Evolutionary conservation across 1,284 basidiomycete genomes (phyloP).

Genomic region (Heliocybe sulcata): DNA sequence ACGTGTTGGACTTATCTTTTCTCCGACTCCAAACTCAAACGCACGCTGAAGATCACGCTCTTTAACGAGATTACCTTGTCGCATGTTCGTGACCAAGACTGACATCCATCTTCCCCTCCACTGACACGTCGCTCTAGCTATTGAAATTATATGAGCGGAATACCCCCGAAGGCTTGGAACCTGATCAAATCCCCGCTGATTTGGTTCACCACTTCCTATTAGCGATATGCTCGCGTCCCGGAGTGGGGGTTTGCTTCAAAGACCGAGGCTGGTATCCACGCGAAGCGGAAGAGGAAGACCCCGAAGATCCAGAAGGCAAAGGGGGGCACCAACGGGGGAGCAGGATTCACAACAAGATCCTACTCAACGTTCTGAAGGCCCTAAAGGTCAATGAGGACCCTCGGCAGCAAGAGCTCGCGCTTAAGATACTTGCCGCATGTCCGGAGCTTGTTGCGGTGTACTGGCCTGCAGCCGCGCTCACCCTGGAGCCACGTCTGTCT

Average conservation of each 20-base stretch:
- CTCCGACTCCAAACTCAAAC: conserved; percentile 61
- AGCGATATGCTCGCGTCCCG: conserved; percentile 79
- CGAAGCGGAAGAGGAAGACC: conserved; percentile 31
- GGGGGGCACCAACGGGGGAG: conserved; percentile 23
- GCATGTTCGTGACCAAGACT: conserved; percentile 45
- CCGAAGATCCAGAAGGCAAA: conserved; percentile 25
- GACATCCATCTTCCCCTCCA: not conserved
- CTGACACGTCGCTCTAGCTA: conserved; percentile 34
- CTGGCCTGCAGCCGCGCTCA: conserved; percentile 69
- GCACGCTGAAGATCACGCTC: conserved; percentile 58
- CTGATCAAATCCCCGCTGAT: conserved; percentile 63
- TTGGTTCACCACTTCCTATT: conserved; percentile 85
- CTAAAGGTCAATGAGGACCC: conserved; percentile 81
- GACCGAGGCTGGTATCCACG: conserved; percentile 91
- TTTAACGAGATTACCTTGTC: conserved; percentile 59
- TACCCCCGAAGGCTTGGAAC: conserved; percentile 40
- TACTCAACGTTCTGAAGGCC: conserved; percentile 67
- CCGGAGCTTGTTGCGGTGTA: conserved; percentile 85
- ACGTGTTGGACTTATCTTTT: conserved; percentile 63
- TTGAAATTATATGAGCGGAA: conserved; percentile 61
- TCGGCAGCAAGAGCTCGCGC: conserved; percentile 78
- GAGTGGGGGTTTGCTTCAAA: conserved; percentile 81
- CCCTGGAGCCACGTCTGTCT: conserved; percentile 81
- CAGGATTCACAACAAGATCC: conserved; percentile 80
- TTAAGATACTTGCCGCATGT: conserved; percentile 73